Evolutionary conservation across 139 green algal species (phyloP), one percentile per base, ranked within the genome.

Genomic region (Tetradesmus obliquus): DNA sequence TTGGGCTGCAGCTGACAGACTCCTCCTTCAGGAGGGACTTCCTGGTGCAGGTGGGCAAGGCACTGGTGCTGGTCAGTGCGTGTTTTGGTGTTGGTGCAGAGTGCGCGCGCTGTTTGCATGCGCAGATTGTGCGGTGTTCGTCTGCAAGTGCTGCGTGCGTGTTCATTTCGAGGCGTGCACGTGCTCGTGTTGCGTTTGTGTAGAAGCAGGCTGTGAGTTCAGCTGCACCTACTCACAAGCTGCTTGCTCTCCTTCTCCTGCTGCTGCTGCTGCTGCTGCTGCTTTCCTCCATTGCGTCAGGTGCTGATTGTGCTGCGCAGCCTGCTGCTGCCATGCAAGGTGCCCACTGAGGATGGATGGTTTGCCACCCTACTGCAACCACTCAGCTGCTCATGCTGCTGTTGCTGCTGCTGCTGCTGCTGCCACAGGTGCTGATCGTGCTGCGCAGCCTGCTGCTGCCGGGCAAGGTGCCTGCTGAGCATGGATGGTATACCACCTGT

Each of bases 1-100:
- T 98, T 87, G 90, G 93, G 17, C 93, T 99, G 89, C 96, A 98
- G 95, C 93, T 98, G 84, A 66, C 91, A 20, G 97, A 99, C 90
- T 94, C 95, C 19, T 92, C 94, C 22, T 97, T 98, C 93, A 90
- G 96, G 74, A 94, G 97, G n/a, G 93, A 96, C 92, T 97, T 98
- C 93, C 95, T 98, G 24, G 80, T 98, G 57, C 93, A 96, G 91
- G 88, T 93, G 80, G 22, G 79, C 45, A 13, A 76, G 20, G 90
- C 74, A 12, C 8, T 76, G 86, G 79, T n/a, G 22, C 79, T 83
- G 57, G 5, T 62, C 5, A 62, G 57, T 7, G 57, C 57, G 7
- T 5, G 57, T 62, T 5, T 62, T 12, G 5, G 57, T 62, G 57
- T 7, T 62, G 57, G 57, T 62, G 57, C 57, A n/a, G n/a, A n/a